phyloP scores from a whole-genome alignment of 176 grass and related monocot species.

The Rhipidocladum racemiflorum region DNA sequence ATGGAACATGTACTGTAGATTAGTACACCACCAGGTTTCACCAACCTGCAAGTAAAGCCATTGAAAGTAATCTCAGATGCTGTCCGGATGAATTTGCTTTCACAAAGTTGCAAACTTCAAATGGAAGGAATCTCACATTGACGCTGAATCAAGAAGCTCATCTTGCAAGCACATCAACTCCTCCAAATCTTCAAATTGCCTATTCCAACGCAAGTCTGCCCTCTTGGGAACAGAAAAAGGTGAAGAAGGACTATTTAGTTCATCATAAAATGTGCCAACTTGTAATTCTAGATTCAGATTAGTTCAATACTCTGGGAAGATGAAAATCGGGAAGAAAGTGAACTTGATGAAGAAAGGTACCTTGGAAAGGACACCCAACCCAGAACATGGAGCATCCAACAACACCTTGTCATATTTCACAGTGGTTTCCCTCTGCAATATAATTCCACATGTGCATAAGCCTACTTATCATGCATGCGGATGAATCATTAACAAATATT shows the following conservation, averaged over 20 bases:
- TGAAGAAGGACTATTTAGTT: neutral
- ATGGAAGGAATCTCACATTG: slow-evolving; percentile 48
- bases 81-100: slow-evolving; percentile 16
- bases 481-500: slow-evolving; percentile 12
- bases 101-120: neutral
- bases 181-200: slow-evolving; percentile 81
- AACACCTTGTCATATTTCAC: slow-evolving; percentile 74
- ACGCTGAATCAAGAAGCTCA: slow-evolving; percentile 75
- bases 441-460: slow-evolving; percentile 24
- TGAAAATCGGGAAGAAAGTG: slow-evolving; percentile 4
- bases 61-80: neutral
- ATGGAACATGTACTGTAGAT: slow-evolving; percentile 96
- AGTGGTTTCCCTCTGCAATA: slow-evolving; percentile 54
- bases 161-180: slow-evolving; percentile 75
- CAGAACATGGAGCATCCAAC: slow-evolving; percentile 90
- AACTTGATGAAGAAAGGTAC: slow-evolving; percentile 36
- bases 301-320: neutral
- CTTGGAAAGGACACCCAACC: slow-evolving; percentile 88
- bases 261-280: neutral
- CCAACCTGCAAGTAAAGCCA: slow-evolving; percentile 49
- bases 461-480: too few species aligned
- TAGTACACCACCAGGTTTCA: slow-evolving; percentile 83
- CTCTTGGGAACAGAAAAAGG: slow-evolving; percentile 49
- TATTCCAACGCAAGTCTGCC: slow-evolving; percentile 96
- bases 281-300: slow-evolving; percentile 10